Conservation (phyloP, 306 rosid species). For the Bauhinia variegata region DNA sequence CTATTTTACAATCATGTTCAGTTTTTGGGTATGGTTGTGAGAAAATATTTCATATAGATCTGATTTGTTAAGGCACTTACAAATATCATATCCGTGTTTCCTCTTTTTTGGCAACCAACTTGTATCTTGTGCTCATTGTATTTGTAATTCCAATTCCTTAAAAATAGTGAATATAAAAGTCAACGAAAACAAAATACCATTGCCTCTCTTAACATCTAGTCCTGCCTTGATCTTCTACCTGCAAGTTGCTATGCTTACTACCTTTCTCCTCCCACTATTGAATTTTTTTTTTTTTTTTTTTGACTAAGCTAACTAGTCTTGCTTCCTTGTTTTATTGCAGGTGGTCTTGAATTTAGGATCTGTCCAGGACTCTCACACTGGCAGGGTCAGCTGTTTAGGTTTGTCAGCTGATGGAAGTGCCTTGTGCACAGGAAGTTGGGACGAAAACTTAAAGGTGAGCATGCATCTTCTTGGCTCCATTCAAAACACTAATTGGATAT, state of each 20-base stretch:
- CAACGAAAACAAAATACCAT: background rate
- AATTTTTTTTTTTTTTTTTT: background rate
- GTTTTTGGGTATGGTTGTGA: too few species aligned
- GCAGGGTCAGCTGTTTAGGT: slow-evolving; percentile 84
- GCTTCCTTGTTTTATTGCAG: slow-evolving; percentile 47
- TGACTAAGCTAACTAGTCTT: background rate
- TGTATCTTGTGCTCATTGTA: too few species aligned
- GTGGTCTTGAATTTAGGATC: slow-evolving; percentile 92
- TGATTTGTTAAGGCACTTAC: background rate
- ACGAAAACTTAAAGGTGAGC: slow-evolving; percentile 91
- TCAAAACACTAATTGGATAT: background rate
- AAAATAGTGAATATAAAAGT: background rate
- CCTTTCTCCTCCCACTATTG: background rate
- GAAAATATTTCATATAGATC: too few species aligned
- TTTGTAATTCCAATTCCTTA: too few species aligned
- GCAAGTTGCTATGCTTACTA: slow-evolving; percentile 2
- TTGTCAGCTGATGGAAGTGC: slow-evolving; percentile 99
- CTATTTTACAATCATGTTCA: too few species aligned
- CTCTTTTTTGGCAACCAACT: too few species aligned
- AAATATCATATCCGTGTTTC: too few species aligned
- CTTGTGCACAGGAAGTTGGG: slow-evolving; percentile 97
- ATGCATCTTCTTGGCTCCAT: slow-evolving; percentile 19
- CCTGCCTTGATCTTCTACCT: background rate
- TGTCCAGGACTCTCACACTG: slow-evolving; percentile 81
- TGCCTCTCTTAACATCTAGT: slow-evolving; percentile 22